Conservation (phyloP, 1,284 basidiomycete genomes). For the Cryptococcus floricola region DNA sequence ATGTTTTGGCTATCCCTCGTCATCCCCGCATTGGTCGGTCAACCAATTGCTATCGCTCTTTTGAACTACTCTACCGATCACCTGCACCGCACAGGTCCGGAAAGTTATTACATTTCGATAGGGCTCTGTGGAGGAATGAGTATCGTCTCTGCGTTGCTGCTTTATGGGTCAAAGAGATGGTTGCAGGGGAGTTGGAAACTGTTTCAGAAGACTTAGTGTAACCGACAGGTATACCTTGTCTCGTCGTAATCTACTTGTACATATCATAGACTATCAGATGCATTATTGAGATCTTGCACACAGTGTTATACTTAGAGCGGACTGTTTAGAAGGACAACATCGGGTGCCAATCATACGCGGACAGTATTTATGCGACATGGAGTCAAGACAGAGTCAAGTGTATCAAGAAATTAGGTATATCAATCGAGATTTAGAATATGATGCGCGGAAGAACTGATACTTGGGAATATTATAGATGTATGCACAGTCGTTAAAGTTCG, state of each 20-base stretch:
- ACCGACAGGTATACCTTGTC: not conserved
- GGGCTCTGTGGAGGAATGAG: conserved; percentile 47
- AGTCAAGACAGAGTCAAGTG: not conserved
- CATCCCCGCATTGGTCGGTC: conserved; percentile 41
- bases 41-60: conserved; percentile 49
- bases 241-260: no score
- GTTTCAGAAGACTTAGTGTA: conserved; percentile 18
- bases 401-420: not conserved
- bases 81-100: conserved; percentile 34
- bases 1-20: conserved; percentile 48
- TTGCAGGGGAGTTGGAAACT: conserved; percentile 40
- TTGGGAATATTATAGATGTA: not conserved
- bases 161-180: conserved; percentile 47
- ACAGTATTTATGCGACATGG: no score
- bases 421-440: not conserved
- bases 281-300: no score
- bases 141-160: conserved; percentile 27
- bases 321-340: no score
- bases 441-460: not conserved
- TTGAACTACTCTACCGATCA: conserved; percentile 39
- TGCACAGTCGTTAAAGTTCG: not conserved
- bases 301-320: no score
- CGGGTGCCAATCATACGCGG: no score
- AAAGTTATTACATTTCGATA: conserved; percentile 46
- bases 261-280: no score